phyloP scores from a whole-genome alignment of 306 rosid species.

The Rosa multiflora region DNA sequence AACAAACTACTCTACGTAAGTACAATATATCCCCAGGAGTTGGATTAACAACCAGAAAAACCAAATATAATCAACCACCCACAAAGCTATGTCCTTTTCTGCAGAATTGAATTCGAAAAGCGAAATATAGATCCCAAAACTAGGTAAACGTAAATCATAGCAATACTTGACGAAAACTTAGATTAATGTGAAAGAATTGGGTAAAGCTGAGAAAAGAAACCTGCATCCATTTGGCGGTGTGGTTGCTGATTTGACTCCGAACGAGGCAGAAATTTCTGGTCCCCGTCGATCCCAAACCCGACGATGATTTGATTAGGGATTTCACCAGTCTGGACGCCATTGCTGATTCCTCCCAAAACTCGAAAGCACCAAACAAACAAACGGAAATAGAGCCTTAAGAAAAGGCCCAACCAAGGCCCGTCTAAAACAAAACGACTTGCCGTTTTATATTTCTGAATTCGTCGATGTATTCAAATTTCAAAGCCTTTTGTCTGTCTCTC shows the following conservation, averaged over 20 bases:
- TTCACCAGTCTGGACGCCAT: constrained; percentile 83
- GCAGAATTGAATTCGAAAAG: not conserved
- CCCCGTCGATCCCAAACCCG: constrained; percentile 33
- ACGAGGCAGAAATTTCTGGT: constrained; percentile 57
- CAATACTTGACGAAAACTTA: not conserved
- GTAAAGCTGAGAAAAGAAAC: constrained; percentile 23
- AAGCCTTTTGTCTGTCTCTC: not conserved
- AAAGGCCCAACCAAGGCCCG: not conserved
- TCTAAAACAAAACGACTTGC: not conserved
- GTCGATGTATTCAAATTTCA: not conserved
- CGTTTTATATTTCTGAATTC: not conserved
- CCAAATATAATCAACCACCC: not conserved
- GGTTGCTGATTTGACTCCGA: constrained; percentile 52
- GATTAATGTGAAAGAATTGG: not conserved
- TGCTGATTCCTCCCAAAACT: not conserved
- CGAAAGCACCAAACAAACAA: not conserved
- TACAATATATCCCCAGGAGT: not conserved
- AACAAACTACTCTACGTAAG: not conserved
- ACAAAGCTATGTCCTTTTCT: not conserved
- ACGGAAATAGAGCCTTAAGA: not conserved
- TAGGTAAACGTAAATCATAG: not conserved
- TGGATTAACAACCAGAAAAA: not conserved
- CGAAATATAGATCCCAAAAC: not conserved
- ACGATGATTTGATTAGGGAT: constrained; percentile 52
- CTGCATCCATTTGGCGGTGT: constrained; percentile 95